Conservation (phyloP, 164 flowering plant species). For the Houttuynia cordata region DNA sequence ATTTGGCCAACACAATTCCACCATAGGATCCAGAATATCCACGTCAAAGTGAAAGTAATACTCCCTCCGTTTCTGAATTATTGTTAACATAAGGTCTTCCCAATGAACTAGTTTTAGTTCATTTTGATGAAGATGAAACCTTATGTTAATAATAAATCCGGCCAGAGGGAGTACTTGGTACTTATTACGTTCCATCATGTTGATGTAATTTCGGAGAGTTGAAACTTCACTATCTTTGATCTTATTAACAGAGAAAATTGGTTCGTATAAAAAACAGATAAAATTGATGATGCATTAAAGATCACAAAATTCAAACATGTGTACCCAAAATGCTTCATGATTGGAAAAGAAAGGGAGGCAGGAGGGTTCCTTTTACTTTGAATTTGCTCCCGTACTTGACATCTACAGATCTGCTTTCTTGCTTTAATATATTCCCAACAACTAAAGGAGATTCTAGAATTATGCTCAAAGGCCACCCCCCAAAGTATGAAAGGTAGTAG, state of each 20-base stretch:
- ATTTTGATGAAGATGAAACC: too few relatives aligned
- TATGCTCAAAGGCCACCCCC: constrained; percentile 34
- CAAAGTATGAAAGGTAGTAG: constrained; percentile 15
- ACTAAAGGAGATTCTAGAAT: constrained; percentile 72
- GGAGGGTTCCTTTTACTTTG: constrained; percentile 48
- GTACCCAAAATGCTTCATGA: constrained; percentile 48
- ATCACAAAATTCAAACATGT: constrained; percentile 11
- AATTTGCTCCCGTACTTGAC: constrained; percentile 58
- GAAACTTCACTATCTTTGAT: neutral
- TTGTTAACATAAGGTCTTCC: too few relatives aligned
- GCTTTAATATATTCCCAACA: constrained; percentile 63
- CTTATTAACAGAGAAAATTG: constrained; percentile 23
- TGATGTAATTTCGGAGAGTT: too few relatives aligned
- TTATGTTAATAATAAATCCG: too few relatives aligned
- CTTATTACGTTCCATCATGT: too few relatives aligned
- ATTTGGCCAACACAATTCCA: neutral
- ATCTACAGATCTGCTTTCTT: constrained; percentile 28
- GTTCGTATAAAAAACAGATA: too few relatives aligned
- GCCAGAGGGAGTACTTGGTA: too few relatives aligned
- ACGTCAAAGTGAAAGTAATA: too few relatives aligned
- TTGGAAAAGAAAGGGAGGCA: too few relatives aligned
- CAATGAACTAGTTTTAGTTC: too few relatives aligned
- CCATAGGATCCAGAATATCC: too few relatives aligned
- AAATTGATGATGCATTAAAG: neutral
- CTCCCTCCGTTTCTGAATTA: too few relatives aligned